phyloP scores from a whole-genome alignment of 495 filamentous ascomycete genomes.

The Penicillium subrubescens region DNA sequence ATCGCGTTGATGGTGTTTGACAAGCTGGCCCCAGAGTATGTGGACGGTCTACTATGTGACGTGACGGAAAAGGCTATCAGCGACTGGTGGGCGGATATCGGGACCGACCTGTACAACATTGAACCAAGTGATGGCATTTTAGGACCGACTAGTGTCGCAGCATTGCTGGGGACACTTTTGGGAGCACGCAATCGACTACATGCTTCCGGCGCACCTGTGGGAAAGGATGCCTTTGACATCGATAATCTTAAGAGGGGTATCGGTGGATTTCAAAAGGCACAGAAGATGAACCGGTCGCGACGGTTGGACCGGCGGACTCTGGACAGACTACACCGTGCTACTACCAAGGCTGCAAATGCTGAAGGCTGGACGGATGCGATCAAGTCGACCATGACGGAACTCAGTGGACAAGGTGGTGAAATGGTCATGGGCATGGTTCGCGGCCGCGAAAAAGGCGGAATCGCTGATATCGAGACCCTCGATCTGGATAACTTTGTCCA shows the following conservation, averaged over 20 bases:
- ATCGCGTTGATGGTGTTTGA: conserved; percentile 84
- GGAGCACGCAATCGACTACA: conserved; percentile 88
- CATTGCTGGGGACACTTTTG: conserved; percentile 81
- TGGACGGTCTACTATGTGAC: conserved; percentile 91
- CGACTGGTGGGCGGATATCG: conserved; percentile 97
- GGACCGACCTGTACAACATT: conserved; percentile 83
- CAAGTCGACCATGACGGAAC: conserved; percentile 91
- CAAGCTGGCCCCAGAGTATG: conserved; percentile 84
- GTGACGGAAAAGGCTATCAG: conserved; percentile 85
- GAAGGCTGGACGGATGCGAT: conserved; percentile 86
- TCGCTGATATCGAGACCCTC: conserved; percentile 87
- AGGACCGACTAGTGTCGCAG: conserved; percentile 89
- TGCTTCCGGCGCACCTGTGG: conserved; percentile 76
- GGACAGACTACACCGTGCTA: conserved; percentile 74
- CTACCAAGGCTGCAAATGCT: conserved; percentile 83
- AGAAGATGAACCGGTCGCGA: conserved; percentile 76
- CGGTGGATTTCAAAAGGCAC: conserved; percentile 81
- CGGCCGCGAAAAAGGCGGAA: conserved; percentile 82
- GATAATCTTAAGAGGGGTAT: conserved; percentile 80
- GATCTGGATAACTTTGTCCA: conserved; percentile 84
- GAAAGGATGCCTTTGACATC: conserved; percentile 92
- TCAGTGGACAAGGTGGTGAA: conserved; percentile 92
- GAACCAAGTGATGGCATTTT: conserved; percentile 92
- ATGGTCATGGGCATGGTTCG: conserved; percentile 93
- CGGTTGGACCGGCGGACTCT: conserved; percentile 83